Percentiles rank a stretch among this genome's conserved stretches.
These are phyloP conservation scores for Yamadazyma blattariae DNA, from an alignment of 1,139 yeast species.

Conservation along the genomic window DNA sequence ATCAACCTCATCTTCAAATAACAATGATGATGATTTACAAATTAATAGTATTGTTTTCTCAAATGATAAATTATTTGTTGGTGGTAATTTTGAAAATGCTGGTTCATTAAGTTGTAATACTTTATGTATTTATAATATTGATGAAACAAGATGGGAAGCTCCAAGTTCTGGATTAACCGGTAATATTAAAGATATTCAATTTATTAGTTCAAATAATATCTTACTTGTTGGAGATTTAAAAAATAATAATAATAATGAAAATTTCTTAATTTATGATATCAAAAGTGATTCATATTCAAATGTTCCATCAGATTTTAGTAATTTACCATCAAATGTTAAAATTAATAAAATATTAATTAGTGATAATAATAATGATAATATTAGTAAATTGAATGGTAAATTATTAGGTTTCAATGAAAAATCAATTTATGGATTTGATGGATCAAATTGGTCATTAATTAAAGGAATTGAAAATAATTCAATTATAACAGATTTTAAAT, in stretches of 20 bases:
- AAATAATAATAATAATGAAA: conserved; percentile 28
- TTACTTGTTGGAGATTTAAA: conserved; percentile 64
- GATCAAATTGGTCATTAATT: conserved; percentile 42
- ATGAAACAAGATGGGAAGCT: conserved; percentile 52
- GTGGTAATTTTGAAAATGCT: conserved; percentile 69
- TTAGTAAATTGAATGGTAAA: conserved; percentile 39
- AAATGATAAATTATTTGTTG: conserved; percentile 61
- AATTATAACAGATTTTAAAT: conserved; percentile 38
- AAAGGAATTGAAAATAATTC: conserved; percentile 29
- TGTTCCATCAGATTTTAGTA: conserved; percentile 19
- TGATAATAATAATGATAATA: conserved; percentile 38
- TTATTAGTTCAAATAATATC: conserved; percentile 48
- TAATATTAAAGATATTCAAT: conserved; percentile 51
- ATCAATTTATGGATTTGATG: conserved; percentile 50
- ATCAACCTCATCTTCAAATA: conserved; percentile 17
- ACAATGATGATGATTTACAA: too few species aligned
- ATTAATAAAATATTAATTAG: conserved; percentile 49
- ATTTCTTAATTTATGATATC: conserved; percentile 55
- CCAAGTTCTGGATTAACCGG: conserved; percentile 49
- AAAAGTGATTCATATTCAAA: conserved; percentile 24
- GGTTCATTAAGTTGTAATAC: conserved; percentile 60
- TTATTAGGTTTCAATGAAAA: conserved; percentile 55
- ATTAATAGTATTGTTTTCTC: conserved; percentile 56
- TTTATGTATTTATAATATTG: conserved; percentile 66
- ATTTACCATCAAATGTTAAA: conserved; percentile 31